Percentiles rank a stretch among this genome's conserved stretches.
phyloP scores from a whole-genome alignment of 2,329 filamentous ascomycete species.

The Fusarium mexicanum region DNA sequence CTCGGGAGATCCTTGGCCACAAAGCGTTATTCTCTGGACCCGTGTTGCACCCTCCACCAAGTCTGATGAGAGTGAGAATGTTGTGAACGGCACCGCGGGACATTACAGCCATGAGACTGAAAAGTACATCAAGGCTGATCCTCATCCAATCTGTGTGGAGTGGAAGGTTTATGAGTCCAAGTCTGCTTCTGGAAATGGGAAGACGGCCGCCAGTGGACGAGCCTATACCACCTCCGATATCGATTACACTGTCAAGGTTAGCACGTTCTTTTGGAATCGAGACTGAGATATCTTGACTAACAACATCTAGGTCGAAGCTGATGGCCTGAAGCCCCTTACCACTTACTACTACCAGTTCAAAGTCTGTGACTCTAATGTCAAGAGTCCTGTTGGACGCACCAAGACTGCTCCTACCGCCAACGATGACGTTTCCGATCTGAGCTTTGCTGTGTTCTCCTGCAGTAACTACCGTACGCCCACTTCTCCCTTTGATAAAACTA shows the following conservation, averaged over 20 bases:
- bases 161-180: slow-evolving; percentile 64
- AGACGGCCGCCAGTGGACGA: slow-evolving; percentile 64
- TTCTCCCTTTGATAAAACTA: accelerated
- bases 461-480: slow-evolving; percentile 64
- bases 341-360: slow-evolving; percentile 76
- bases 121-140: slow-evolving; percentile 47
- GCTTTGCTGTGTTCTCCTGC: slow-evolving; percentile 76
- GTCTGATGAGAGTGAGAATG: slow-evolving; percentile 54
- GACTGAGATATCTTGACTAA: background rate
- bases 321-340: slow-evolving; percentile 68
- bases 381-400: slow-evolving; percentile 71
- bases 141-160: slow-evolving; percentile 71
- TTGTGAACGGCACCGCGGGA: slow-evolving; percentile 50
- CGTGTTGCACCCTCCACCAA: slow-evolving; percentile 56
- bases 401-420: slow-evolving; percentile 72
- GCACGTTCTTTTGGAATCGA: accelerated
- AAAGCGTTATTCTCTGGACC: slow-evolving; percentile 67
- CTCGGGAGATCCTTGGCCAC: slow-evolving; percentile 61
- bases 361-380: slow-evolving; percentile 70
- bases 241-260: slow-evolving; percentile 78
- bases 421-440: slow-evolving; percentile 66
- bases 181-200: slow-evolving; percentile 45
- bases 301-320: slow-evolving; percentile 67
- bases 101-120: slow-evolving; percentile 60
- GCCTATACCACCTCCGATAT: slow-evolving; percentile 78